Base-by-base conservation (phyloP, 2,329 filamentous ascomycete species). In the Neospermospora avenae region DNA sequence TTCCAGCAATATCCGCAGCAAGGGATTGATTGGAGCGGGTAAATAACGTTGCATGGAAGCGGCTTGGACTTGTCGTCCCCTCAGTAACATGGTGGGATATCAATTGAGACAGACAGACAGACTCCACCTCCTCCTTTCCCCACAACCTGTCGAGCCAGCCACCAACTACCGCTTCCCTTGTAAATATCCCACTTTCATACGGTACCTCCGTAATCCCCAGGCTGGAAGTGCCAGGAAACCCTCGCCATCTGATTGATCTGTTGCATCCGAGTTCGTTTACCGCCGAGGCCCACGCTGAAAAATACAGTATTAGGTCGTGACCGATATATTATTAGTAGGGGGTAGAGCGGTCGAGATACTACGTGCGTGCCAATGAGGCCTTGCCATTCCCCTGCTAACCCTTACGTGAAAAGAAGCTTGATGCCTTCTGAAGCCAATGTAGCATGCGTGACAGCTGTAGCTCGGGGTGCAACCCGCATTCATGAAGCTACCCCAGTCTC, bases 11-110 rank as follows among this genome's bases (percentile, higher is more conserved):
- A 34, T 25, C 24, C 20, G 28, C 3, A 18, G 13, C 11, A 18
- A 25, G 8, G 4, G 16, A 8, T 8, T 63, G 55, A 67, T 67
- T 67, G 65, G 65, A 49, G 65, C 65, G 65, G 63, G 56, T 65
- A 63, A 63, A 65, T 31, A 20, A 31, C 24, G 1, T 11, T 44
- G 24, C 16, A 22, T 3, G 22, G 22, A 51, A 49, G 45, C 55
- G 55, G 13, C 18, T 37, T 34, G 48, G 31, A 51, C 22, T 35
- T 35, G 4, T 6, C n/a, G 18, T 22, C 48, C 24, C 48, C 48
- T 51, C 48, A 51, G 28, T 54, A 35, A 41, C 37, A 31, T 31
- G 5, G 28, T 10, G 51, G 51, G 39, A 55, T 16, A n/a, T 45
- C 24, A 11, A 34, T 55, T 34, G 39, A 34, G 25, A 24, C 24